Evolutionary conservation across 768 basidiomycete genomes (phyloP), one percentile per base, ranked within the genome.

Genomic region (Kondoa malvinella): DNA sequence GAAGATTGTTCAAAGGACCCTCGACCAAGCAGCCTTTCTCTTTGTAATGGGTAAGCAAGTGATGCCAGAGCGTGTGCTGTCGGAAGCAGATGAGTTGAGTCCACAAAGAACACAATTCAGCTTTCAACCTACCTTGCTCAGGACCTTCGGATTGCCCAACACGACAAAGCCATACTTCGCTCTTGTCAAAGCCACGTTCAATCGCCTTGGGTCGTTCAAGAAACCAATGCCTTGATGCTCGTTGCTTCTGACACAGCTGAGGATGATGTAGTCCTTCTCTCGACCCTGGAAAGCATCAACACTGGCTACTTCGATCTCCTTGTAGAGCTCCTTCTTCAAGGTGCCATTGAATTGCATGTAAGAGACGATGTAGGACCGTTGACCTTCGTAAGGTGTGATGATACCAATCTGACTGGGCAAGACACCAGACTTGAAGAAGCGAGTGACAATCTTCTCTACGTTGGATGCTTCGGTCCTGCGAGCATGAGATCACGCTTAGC

Each of bases 271-370:
- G 77, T 99, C 95, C 82, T 99, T 99, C 80, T 99, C 95, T 75
- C 95, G 84, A 61, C 95, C 95, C 76, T 99, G 95, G 84, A 99
- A 99, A 3, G 95, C 95, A 76, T 99, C 95, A 66, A 99, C 95
- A 71, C 88, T 91, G 2, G 95, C 95, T 61, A 99, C 95, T 76
- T 99, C 95, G 56, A 99, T 92, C 75, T 99, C 95, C 81, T 99
- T 99, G 81, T 99, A 99, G 21, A 97, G 78, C 72, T 99, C 95
- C 80, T 97, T 99, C 85, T 96, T 96, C 70, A 97, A 81, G 30
- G 92, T 87, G n/a, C 95, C 95, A 75, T 96, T 95, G 81, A 95
- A 90, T 80, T 99, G 95, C 95, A 99, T 97, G 77, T 94, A 99
- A 77, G 90, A 94, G 77, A 94, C 92, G 76, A 99, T 87, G 77